phyloP scores from a whole-genome alignment of 805 yeast genomes.

The Hanseniaspora vineae region DNA sequence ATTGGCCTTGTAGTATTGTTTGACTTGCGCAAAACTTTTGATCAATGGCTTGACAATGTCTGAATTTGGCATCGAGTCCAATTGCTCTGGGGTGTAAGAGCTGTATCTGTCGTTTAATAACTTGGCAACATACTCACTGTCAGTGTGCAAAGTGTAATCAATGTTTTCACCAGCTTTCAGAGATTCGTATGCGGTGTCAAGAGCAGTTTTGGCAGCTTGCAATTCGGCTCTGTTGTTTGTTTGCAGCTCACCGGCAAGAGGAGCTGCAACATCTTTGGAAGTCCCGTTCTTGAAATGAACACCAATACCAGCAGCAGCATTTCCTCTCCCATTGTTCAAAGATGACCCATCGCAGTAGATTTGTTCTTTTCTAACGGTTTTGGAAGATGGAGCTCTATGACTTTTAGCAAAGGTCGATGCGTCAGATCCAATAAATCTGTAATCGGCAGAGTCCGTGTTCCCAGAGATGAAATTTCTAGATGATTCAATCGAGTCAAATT shows the following conservation, averaged over 20 bases:
- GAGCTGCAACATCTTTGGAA: conserved; percentile 35
- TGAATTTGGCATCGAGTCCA: conserved; percentile 16
- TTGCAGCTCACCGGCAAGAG: conserved; percentile 35
- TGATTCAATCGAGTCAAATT: conserved; percentile 24
- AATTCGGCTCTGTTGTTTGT: conserved; percentile 81
- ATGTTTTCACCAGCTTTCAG: conserved; percentile 11
- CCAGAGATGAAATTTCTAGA: conserved; percentile 24
- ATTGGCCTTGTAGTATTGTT: conserved; percentile 22
- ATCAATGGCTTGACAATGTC: conserved; percentile 26
- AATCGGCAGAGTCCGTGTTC: conserved; percentile 11
- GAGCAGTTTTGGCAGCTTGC: conserved; percentile 47
- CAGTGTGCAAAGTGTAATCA: conserved; percentile 42
- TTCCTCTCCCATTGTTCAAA: conserved; percentile 40
- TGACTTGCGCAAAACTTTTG: conserved; percentile 29
- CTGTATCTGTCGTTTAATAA: conserved; percentile 40
- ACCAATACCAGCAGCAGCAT: conserved; percentile 55
- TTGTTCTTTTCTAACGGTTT: conserved; percentile 2
- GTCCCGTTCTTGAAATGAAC: conserved; percentile 53
- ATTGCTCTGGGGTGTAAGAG: conserved; percentile 40
- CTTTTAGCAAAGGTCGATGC: conserved; percentile 7
- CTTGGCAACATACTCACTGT: conserved; percentile 46
- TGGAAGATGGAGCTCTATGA: conserved; percentile 6
- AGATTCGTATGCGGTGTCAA: conserved; percentile 27
- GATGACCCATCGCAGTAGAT: conserved; percentile 77
- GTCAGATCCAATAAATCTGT: conserved; percentile 10